Percentiles rank a stretch among this genome's conserved stretches.
These are phyloP conservation scores for Datura wrightii DNA, from an alignment of 257 asterid species.

Conservation along the genomic window DNA sequence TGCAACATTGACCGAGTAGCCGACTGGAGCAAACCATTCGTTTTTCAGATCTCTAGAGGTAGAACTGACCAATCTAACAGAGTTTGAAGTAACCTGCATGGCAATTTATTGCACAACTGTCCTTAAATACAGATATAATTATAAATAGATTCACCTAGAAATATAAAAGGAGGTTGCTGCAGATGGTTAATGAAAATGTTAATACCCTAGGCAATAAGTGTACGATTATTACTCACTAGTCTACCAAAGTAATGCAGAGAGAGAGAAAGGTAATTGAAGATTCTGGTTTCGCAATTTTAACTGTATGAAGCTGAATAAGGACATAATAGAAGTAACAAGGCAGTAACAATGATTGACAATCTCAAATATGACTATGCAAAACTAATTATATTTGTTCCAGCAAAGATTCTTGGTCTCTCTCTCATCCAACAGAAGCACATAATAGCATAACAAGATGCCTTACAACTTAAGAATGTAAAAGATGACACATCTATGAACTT, in stretches of 20 bases:
- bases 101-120: constrained; percentile 36
- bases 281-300: constrained; percentile 6
- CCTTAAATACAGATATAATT: constrained; percentile 31
- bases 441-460: constrained; percentile 1
- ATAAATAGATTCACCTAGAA: constrained; percentile 19
- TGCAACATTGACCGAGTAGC: constrained; percentile 86
- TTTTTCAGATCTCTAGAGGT: constrained; percentile 70
- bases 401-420: not conserved
- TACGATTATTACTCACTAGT: not conserved
- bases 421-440: constrained; percentile 29
- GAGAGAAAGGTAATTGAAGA: not conserved
- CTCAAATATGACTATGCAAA: not conserved
- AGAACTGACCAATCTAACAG: constrained; percentile 81
- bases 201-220: constrained; percentile 8
- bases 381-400: constrained; percentile 9
- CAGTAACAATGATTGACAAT: constrained; percentile 20
- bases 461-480: constrained; percentile 4
- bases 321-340: not conserved
- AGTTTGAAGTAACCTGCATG: constrained; percentile 77
- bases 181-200: constrained; percentile 19
- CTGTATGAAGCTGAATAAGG: not conserved
- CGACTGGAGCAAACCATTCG: constrained; percentile 84
- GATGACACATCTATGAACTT: not conserved
- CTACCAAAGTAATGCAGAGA: constrained; percentile 17
- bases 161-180: not conserved